Conservation (phyloP, 345 rosid species). For the Turritis glabra region DNA sequence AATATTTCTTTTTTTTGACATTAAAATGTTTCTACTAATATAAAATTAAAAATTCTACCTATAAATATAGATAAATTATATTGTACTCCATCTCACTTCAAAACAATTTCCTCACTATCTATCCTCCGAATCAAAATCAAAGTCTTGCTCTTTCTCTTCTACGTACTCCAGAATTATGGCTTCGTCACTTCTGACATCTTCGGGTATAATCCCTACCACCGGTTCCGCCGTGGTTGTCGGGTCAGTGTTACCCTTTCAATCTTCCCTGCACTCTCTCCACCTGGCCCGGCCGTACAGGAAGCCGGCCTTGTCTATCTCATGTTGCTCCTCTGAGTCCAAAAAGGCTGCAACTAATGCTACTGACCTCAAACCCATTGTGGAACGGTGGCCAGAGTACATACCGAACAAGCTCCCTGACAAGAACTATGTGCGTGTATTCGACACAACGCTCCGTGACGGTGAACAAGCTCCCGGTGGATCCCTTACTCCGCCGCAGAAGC, state of each 20-base stretch:
- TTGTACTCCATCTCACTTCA: constrained; percentile 8
- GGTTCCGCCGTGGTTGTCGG: constrained; percentile 1
- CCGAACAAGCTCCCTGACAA: constrained; percentile 69
- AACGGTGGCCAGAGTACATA: constrained; percentile 56
- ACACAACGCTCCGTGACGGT: constrained; percentile 96
- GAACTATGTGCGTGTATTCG: constrained; percentile 75
- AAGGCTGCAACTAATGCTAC: neutral
- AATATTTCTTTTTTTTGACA: neutral
- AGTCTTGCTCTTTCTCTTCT: neutral
- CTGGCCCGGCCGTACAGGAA: constrained; percentile 18
- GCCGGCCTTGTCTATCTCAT: constrained; percentile 14
- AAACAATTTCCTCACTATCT: constrained; percentile 7
- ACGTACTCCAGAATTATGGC: constrained; percentile 9
- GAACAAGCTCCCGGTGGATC: constrained; percentile 98
- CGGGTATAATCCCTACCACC: constrained; percentile 24
- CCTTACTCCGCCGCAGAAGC: constrained; percentile 77
- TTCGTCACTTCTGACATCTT: constrained; percentile 29
- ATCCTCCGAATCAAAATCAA: constrained; percentile 3
- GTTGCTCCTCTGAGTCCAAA: constrained; percentile 32
- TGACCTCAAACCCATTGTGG: constrained; percentile 21
- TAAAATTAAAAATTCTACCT: neutral
- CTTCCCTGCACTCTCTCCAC: constrained; percentile 1
- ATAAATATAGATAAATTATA: constrained; percentile 13
- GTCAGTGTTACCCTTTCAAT: constrained; percentile 7
- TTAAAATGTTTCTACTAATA: neutral